A percentile compares a stretch with the other conserved stretches of the same genome.
Evolutionary conservation across 345 rosid genomes (phyloP).

Genomic region (Jatropha curcas): DNA sequence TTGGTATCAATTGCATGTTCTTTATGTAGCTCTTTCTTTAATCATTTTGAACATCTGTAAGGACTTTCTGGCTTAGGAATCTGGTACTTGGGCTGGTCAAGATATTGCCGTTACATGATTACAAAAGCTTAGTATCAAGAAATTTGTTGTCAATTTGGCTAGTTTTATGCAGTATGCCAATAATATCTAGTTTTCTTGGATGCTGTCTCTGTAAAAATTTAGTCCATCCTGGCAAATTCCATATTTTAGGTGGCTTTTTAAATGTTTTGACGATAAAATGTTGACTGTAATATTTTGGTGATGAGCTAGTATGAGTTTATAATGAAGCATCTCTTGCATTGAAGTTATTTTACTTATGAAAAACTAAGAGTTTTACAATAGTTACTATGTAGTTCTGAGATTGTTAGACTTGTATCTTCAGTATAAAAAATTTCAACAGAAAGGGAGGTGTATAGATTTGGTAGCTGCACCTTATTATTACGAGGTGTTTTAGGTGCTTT

Average conservation of each 20-base stretch:
- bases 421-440: neutral
- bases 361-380: neutral
- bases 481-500: neutral
- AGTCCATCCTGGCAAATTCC: neutral
- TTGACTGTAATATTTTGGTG: neutral
- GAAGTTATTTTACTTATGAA: neutral
- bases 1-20: conserved; percentile 52
- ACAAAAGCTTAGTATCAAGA: neutral
- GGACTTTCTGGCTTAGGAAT: neutral
- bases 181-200: neutral
- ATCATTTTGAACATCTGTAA: neutral
- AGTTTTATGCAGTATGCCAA: neutral
- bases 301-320: neutral
- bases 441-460: neutral
- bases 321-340: neutral
- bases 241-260: neutral
- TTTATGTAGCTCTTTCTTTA: neutral
- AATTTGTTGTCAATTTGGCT: neutral
- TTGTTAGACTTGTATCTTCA: neutral
- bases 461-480: neutral
- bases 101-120: neutral
- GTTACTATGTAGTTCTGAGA: neutral
- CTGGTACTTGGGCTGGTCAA: neutral
- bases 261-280: neutral
- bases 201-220: neutral